Conservation (phyloP, 352 stramenopile genomes). For the Plasmopara halstedii region DNA sequence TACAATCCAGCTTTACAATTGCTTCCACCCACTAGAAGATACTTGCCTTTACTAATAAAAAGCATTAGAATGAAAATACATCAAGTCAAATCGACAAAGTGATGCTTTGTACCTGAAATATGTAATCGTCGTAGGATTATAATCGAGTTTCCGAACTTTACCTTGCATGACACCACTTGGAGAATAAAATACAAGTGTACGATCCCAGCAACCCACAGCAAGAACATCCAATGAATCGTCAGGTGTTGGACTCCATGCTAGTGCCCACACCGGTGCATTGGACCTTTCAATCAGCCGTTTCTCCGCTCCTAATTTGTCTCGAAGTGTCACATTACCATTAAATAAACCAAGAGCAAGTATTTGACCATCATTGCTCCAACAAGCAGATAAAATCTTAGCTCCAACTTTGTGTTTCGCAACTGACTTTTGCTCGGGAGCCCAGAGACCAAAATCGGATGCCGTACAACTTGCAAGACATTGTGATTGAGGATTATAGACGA, state of each 20-base stretch:
- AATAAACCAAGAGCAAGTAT: slow-evolving; percentile 88
- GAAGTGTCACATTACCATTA: slow-evolving; percentile 87
- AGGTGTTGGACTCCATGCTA: slow-evolving; percentile 75
- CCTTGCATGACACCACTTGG: slow-evolving; percentile 74
- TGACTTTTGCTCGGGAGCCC: slow-evolving; percentile 89
- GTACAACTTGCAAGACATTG: slow-evolving; percentile 91
- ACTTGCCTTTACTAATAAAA: slow-evolving; percentile 75
- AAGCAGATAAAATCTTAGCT: slow-evolving; percentile 88
- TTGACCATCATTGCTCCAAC: slow-evolving; percentile 90
- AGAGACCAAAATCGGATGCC: slow-evolving; percentile 92
- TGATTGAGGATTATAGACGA: slow-evolving; percentile 90
- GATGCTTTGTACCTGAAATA: slow-evolving; percentile 87
- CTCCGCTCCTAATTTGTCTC: slow-evolving; percentile 88
- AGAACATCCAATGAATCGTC: slow-evolving; percentile 78
- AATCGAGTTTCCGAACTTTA: slow-evolving; percentile 86
- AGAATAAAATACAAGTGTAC: slow-evolving; percentile 90
- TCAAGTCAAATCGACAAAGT: not conserved
- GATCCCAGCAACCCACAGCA: slow-evolving; percentile 91
- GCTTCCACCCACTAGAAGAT: slow-evolving; percentile 85
- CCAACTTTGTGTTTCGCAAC: slow-evolving; percentile 93
- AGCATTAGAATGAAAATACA: not conserved
- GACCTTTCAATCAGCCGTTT: slow-evolving; percentile 86
- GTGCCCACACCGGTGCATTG: slow-evolving; percentile 73
- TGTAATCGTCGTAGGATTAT: slow-evolving; percentile 86
- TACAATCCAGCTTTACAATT: slow-evolving; percentile 85